A percentile compares a stretch with the other conserved stretches of the same genome.
phyloP scores from a whole-genome alignment of 495 filamentous ascomycete species.

The Penicillium steckii region DNA sequence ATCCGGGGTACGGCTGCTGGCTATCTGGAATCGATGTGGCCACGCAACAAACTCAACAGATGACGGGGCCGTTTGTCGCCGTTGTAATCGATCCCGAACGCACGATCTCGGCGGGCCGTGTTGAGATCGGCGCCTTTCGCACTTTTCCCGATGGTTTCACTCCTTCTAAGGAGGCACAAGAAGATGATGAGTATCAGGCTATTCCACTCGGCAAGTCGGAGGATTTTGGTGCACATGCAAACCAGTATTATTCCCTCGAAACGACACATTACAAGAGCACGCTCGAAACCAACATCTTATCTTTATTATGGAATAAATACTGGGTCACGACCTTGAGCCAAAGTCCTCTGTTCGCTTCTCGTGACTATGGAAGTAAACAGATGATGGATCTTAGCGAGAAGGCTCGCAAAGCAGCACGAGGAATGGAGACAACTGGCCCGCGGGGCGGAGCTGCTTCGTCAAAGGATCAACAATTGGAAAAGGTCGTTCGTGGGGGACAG shows the following conservation, averaged over 20 bases:
- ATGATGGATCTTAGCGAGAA: slow-evolving; percentile 85
- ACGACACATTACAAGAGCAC: slow-evolving; percentile 92
- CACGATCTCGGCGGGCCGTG: slow-evolving; percentile 90
- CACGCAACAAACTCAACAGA: slow-evolving; percentile 85
- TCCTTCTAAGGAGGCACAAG: slow-evolving; percentile 42
- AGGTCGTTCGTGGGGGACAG: slow-evolving; percentile 74
- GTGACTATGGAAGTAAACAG: slow-evolving; percentile 89
- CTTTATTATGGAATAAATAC: slow-evolving; percentile 97
- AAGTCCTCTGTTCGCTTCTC: slow-evolving; percentile 86
- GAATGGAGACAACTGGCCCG: slow-evolving; percentile 41
- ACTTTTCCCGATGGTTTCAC: slow-evolving; percentile 82
- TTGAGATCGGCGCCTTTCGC: slow-evolving; percentile 96
- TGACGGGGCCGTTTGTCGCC: slow-evolving; percentile 87
- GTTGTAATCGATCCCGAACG: slow-evolving; percentile 97
- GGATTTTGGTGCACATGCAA: slow-evolving; percentile 92
- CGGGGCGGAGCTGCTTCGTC: slow-evolving; percentile 24
- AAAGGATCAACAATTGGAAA: slow-evolving; percentile 69
- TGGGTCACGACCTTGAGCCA: slow-evolving; percentile 99
- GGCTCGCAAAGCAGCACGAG: slow-evolving; percentile 59
- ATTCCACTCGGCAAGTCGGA: slow-evolving; percentile 91
- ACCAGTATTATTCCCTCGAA: slow-evolving; percentile 85
- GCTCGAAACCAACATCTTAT: slow-evolving; percentile 80
- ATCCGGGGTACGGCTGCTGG: slow-evolving; percentile 99
- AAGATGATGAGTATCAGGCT: slow-evolving; percentile 52
- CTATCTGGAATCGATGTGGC: slow-evolving; percentile 91